These are phyloP conservation scores for Phytophthora tentaculata DNA, from an alignment of 352 stramenopile species.

Conservation along the genomic window DNA sequence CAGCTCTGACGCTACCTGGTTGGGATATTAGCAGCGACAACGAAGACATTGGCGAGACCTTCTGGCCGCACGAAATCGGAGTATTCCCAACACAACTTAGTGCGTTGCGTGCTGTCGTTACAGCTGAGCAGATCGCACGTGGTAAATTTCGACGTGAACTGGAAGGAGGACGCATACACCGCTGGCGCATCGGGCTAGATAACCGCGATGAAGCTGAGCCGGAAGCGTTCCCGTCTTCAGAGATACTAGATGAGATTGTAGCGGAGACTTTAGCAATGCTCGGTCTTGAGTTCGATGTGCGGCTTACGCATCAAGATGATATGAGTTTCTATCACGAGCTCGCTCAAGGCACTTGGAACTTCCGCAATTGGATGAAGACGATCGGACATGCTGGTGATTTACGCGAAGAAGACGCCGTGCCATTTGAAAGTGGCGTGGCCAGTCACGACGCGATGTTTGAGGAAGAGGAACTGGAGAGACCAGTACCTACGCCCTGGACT, in stretches of 20 bases:
- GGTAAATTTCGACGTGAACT: slow-evolving; percentile 55
- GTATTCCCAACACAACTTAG: slow-evolving; percentile 60
- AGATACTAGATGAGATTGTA: slow-evolving; percentile 56
- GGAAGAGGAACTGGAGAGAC: slow-evolving; percentile 1
- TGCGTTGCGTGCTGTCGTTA: slow-evolving; percentile 65
- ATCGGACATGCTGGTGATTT: slow-evolving; percentile 51
- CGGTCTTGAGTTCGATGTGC: slow-evolving; percentile 47
- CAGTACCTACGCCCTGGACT: slow-evolving; percentile 39
- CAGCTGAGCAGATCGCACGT: slow-evolving; percentile 61
- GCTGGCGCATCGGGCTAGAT: slow-evolving; percentile 5
- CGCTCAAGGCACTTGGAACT: slow-evolving; percentile 46
- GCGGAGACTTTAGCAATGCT: slow-evolving; percentile 50
- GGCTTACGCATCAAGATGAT: slow-evolving; percentile 49
- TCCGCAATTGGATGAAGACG: slow-evolving; percentile 47
- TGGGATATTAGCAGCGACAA: slow-evolving; percentile 26
- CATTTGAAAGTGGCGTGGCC: slow-evolving; percentile 20
- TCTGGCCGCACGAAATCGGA: slow-evolving; percentile 56
- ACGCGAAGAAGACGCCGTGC: slow-evolving; percentile 54
- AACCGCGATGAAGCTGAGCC: background rate
- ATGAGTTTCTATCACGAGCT: slow-evolving; percentile 46
- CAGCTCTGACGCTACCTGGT: slow-evolving; percentile 47
- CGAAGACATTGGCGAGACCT: slow-evolving; percentile 22
- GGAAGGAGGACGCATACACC: slow-evolving; percentile 36
- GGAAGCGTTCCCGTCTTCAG: slow-evolving; percentile 46
- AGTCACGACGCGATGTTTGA: slow-evolving; percentile 6